Percentiles rank a stretch among this genome's conserved stretches.
Conservation (phyloP, 345 rosid genomes). For the Melaleuca quinquenervia region DNA sequence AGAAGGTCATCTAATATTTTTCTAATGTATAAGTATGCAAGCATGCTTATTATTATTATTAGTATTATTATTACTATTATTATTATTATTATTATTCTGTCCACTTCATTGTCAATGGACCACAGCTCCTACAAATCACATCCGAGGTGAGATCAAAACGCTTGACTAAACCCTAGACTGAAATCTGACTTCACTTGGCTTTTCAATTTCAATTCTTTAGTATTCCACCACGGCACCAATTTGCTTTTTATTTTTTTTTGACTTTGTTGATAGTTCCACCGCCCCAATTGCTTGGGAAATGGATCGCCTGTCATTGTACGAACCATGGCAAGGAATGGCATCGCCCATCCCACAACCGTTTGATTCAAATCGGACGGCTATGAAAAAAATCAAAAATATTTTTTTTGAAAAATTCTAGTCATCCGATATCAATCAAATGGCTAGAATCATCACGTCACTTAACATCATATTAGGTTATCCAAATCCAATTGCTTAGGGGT, state of each 20-base stretch:
- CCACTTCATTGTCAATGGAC: neutral
- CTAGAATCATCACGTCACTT: too few species aligned
- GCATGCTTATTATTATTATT: neutral
- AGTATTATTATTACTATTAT: neutral
- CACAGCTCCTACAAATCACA: neutral
- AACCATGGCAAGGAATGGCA: too few species aligned
- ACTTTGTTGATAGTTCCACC: neutral
- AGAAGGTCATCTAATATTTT: neutral
- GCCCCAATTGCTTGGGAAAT: neutral
- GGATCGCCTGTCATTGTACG: too few species aligned
- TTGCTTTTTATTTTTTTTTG: neutral
- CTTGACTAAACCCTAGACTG: neutral
- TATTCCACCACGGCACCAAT: neutral
- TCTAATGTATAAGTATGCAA: neutral
- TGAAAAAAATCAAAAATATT: too few species aligned
- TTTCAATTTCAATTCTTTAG: neutral
- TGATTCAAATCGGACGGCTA: too few species aligned
- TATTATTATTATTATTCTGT: neutral
- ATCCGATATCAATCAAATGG: too few species aligned
- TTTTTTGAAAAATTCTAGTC: too few species aligned
- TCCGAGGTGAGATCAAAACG: neutral
- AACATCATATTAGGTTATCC: too few species aligned
- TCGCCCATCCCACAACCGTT: too few species aligned
- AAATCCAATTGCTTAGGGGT: neutral
- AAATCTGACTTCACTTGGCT: neutral